Evolutionary conservation across 140 eudicot species (phyloP).

Genomic region (Flaveria floridana): DNA sequence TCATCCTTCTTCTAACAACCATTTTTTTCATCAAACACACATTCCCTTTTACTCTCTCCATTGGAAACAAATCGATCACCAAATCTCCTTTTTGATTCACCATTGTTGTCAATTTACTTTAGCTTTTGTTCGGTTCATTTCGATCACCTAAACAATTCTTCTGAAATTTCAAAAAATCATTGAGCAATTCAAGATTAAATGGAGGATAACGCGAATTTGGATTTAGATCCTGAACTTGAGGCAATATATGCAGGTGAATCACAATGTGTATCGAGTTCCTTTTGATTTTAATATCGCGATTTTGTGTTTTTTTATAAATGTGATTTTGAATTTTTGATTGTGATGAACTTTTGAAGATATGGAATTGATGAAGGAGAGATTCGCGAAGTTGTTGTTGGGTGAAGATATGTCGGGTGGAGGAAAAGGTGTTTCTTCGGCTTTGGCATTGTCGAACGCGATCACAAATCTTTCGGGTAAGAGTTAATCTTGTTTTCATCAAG

Average conservation of each 20-base stretch:
- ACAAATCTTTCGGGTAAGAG: constrained; percentile 74
- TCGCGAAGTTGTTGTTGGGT: constrained; percentile 79
- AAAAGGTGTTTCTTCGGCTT: constrained; percentile 72
- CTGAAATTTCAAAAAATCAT: constrained; percentile 23
- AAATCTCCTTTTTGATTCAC: constrained; percentile 20
- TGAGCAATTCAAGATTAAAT: constrained; percentile 31
- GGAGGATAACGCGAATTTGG: constrained; percentile 26
- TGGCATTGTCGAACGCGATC: constrained; percentile 88
- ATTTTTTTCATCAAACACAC: constrained; percentile 26
- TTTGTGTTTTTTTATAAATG: not conserved
- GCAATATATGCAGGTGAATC: constrained; percentile 35
- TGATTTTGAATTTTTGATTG: not conserved
- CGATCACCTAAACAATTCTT: not conserved
- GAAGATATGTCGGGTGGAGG: constrained; percentile 96
- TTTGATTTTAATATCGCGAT: not conserved
- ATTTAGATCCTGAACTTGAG: constrained; percentile 34
- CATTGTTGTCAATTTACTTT: not conserved
- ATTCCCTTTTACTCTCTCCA: constrained; percentile 30
- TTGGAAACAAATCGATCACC: constrained; percentile 23
- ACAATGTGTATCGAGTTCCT: not conserved
- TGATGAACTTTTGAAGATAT: constrained; percentile 39
- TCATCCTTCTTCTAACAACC: constrained; percentile 34
- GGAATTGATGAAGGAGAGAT: constrained; percentile 72
- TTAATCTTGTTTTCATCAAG: not conserved
- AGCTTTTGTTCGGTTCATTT: constrained; percentile 2